A percentile compares a stretch with the other conserved stretches of the same genome.
Conservation (phyloP, 768 basidiomycete genomes). For the Kwoniella sp. region DNA sequence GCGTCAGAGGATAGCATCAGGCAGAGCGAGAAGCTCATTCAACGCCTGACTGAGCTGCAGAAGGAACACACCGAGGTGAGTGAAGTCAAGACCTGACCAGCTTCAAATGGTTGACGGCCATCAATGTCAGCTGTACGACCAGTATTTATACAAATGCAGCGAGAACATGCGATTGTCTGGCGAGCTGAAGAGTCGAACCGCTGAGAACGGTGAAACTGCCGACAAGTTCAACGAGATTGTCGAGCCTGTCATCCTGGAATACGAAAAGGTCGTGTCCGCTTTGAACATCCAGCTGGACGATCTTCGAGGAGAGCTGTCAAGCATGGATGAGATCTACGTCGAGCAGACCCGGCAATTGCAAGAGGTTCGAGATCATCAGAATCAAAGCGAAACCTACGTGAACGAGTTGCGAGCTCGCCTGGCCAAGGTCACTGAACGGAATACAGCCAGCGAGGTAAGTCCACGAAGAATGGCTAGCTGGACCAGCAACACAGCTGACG, state of each 20-base stretch:
- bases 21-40: slow-evolving; percentile 69
- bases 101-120: too few relatives aligned
- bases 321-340: slow-evolving; percentile 86
- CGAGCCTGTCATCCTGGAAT: slow-evolving; percentile 78
- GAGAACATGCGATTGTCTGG: slow-evolving; percentile 42
- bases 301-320: slow-evolving; percentile 52
- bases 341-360: slow-evolving; percentile 81
- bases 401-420: slow-evolving; percentile 77
- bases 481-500: slow-evolving; percentile 17
- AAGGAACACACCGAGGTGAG: slow-evolving; percentile 80
- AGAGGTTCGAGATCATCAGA: slow-evolving; percentile 50
- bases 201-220: slow-evolving; percentile 34
- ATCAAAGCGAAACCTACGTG: slow-evolving; percentile 74
- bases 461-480: not conserved
- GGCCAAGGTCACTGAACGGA: slow-evolving; percentile 77
- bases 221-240: slow-evolving; percentile 56
- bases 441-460: slow-evolving; percentile 82
- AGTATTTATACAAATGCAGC: slow-evolving; percentile 38
- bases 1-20: slow-evolving; percentile 54
- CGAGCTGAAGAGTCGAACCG: slow-evolving; percentile 27
- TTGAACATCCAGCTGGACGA: slow-evolving; percentile 60
- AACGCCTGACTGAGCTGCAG: slow-evolving; percentile 77
- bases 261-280: slow-evolving; percentile 91
- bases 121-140: slow-evolving; percentile 31
- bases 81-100: too few relatives aligned